phyloP scores from a whole-genome alignment of 306 rosid species.

The Cicer arietinum region DNA sequence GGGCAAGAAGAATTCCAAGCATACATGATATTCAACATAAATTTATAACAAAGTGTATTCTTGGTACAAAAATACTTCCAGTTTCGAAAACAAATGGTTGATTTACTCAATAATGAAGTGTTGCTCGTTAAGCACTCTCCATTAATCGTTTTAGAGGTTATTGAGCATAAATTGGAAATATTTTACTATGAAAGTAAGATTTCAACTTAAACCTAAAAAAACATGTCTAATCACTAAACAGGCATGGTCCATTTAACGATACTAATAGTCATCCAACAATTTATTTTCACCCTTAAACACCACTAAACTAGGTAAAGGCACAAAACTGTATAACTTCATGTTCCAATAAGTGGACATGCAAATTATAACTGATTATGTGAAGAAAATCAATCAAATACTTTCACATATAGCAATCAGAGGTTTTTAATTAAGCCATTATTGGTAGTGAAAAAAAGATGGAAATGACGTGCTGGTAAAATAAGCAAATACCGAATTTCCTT shows the following conservation, averaged over 20 bases:
- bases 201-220: neutral
- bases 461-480: neutral
- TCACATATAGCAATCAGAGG: neutral
- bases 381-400: neutral
- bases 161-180: neutral
- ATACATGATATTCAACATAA: constrained; percentile 1
- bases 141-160: neutral
- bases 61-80: neutral
- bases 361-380: too few species aligned
- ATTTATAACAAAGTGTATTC: neutral
- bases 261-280: neutral
- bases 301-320: neutral
- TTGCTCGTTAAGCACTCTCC: neutral
- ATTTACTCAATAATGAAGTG: neutral
- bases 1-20: neutral
- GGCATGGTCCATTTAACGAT: neutral
- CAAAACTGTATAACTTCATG: neutral
- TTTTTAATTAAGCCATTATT: neutral
- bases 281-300: neutral
- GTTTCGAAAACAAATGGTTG: neutral
- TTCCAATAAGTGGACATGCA: too few species aligned
- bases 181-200: neutral
- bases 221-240: neutral
- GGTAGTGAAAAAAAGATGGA: neutral
- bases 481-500: neutral